Evolutionary conservation across 2,329 filamentous ascomycete genomes (phyloP).

Genomic region (Elsinoe perseae): DNA sequence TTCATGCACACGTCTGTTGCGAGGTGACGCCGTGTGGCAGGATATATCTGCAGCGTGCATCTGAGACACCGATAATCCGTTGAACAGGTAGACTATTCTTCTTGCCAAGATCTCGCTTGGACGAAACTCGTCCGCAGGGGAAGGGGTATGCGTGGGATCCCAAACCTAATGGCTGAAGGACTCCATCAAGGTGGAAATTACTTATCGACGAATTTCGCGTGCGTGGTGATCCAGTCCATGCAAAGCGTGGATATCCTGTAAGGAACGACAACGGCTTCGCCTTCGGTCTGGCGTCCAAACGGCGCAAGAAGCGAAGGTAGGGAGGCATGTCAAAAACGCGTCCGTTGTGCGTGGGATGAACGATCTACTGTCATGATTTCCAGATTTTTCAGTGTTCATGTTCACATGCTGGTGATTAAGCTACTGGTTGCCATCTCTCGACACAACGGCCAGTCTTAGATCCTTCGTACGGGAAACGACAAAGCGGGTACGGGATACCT

Average conservation of each 20-base stretch:
- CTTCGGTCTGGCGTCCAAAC: neutral
- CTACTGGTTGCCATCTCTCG: neutral
- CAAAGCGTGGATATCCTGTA: neutral
- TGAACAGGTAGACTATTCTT: neutral
- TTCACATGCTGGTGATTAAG: neutral
- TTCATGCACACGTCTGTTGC: neutral
- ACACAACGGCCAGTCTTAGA: neutral
- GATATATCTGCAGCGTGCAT: neutral
- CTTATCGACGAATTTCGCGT: neutral
- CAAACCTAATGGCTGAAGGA: neutral
- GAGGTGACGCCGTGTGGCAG: neutral
- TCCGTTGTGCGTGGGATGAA: neutral
- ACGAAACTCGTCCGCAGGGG: neutral
- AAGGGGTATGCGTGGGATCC: neutral
- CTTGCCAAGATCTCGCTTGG: neutral
- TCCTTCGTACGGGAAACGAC: no score
- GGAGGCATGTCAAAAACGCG: neutral
- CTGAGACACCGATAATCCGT: slow-evolving; percentile 3
- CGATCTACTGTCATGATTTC: neutral
- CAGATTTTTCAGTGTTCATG: neutral
- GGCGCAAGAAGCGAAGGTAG: neutral
- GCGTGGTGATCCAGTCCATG: neutral
- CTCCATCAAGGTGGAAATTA: neutral
- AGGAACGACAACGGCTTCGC: slow-evolving; percentile 6
- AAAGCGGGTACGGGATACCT: no score